Conservation (phyloP, 2,329 filamentous ascomycete species). For the Fusarium humuli region DNA sequence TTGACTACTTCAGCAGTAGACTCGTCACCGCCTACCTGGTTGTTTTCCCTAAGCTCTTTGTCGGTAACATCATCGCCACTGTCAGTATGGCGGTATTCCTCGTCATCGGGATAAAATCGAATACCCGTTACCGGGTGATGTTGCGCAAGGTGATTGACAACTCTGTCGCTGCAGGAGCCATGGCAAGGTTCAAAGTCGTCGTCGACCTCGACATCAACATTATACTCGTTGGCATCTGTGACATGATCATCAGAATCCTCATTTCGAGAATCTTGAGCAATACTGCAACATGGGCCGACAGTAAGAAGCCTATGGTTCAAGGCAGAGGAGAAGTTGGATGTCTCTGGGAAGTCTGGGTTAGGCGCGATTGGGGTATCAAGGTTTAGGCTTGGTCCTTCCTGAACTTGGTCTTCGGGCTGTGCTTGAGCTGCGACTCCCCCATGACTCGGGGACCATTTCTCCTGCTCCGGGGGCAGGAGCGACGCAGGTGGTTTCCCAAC, state of each 20-base stretch:
- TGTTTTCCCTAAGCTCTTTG: neutral
- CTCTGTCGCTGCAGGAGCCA: neutral
- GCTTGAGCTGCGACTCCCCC: constrained; percentile 1
- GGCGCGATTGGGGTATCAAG: neutral
- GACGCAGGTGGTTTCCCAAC: neutral
- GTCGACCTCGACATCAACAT: neutral
- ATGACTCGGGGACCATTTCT: neutral
- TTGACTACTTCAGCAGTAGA: neutral
- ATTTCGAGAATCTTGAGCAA: neutral
- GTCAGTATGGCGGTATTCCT: neutral
- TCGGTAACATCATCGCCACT: neutral
- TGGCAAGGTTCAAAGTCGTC: neutral
- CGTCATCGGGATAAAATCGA: too few relatives aligned
- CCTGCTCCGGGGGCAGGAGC: constrained; percentile 3
- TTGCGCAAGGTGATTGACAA: neutral
- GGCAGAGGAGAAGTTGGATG: neutral
- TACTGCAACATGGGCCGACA: too few relatives aligned
- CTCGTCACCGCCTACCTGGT: neutral
- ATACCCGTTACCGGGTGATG: neutral
- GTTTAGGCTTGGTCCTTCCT: constrained; percentile 3
- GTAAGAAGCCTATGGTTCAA: neutral
- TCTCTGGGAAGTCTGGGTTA: neutral
- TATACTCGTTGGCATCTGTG: neutral
- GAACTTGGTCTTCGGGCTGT: neutral
- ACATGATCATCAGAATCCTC: neutral